A percentile compares a stretch with the other conserved stretches of the same genome.
These are phyloP conservation scores for Phaffomyces antillensis DNA, from an alignment of 805 yeast species.

Conservation along the genomic window DNA sequence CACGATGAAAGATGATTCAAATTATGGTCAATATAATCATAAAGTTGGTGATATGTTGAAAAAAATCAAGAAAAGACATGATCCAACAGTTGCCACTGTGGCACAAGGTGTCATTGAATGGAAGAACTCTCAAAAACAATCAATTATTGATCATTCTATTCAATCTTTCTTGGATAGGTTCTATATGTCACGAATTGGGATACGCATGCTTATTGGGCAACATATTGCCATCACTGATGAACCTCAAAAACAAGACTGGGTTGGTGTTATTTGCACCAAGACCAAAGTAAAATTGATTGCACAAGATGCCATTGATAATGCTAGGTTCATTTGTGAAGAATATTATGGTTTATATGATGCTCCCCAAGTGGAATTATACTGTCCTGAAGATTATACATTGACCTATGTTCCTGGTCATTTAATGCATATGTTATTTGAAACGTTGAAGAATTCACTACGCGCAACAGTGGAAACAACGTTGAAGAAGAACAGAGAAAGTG, in stretches of 20 bases:
- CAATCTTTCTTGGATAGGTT: conserved; percentile 80
- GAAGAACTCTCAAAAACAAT: conserved; percentile 47
- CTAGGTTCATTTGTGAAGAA: conserved; percentile 85
- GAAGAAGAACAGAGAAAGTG: conserved; percentile 41
- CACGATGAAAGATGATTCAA: conserved; percentile 27
- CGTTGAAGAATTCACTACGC: conserved; percentile 75
- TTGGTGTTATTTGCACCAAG: conserved; percentile 81
- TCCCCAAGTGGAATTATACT: conserved; percentile 73
- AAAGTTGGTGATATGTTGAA: conserved; percentile 57
- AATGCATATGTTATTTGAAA: conserved; percentile 86
- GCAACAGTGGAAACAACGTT: conserved; percentile 84
- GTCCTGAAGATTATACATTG: conserved; percentile 58
- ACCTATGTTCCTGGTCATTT: conserved; percentile 93
- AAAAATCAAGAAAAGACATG: conserved; percentile 76
- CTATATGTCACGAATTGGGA: conserved; percentile 87
- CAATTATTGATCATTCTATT: conserved; percentile 60
- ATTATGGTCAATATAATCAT: conserved; percentile 62
- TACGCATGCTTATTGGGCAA: conserved; percentile 91
- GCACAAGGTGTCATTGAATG: conserved; percentile 92
- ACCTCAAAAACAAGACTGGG: conserved; percentile 60
- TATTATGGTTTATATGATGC: conserved; percentile 84
- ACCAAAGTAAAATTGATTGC: conserved; percentile 81
- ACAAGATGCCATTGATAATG: conserved; percentile 83
- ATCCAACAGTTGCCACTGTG: conserved; percentile 87
- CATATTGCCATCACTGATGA: conserved; percentile 77